Percentiles rank a stretch among this genome's conserved stretches.
Conservation (phyloP, 2,329 filamentous ascomycete genomes). For the Catunica adiposa region DNA sequence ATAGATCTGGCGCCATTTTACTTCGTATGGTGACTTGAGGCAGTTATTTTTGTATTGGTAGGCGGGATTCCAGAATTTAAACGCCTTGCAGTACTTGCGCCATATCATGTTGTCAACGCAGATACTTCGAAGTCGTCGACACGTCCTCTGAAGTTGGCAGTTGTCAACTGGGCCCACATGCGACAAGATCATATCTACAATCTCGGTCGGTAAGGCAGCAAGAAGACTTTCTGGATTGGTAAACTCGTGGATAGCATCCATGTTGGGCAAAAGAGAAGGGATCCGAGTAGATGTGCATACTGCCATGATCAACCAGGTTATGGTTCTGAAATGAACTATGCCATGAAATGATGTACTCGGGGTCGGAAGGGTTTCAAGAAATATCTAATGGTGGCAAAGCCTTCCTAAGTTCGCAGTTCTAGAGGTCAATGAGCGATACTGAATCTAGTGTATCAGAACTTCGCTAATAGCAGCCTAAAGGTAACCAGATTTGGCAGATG, state of each 20-base stretch:
- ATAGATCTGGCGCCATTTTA: slow-evolving; percentile 62
- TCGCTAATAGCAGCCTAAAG: too few species aligned
- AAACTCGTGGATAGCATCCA: not conserved
- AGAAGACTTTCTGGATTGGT: not conserved
- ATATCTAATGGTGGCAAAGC: too few species aligned
- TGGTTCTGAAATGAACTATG: too few species aligned
- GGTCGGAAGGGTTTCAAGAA: too few species aligned
- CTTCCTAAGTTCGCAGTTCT: too few species aligned
- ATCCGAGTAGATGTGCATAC: too few species aligned
- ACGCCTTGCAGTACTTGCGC: slow-evolving; percentile 57
- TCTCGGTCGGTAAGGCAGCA: slow-evolving; percentile 55
- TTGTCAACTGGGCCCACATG: slow-evolving; percentile 41
- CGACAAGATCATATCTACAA: slow-evolving; percentile 62
- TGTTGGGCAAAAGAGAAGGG: not conserved
- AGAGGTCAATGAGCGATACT: too few species aligned
- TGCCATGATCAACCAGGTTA: too few species aligned
- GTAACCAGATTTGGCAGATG: too few species aligned
- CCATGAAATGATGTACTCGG: too few species aligned
- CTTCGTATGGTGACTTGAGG: slow-evolving; percentile 31
- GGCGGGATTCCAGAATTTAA: slow-evolving; percentile 56
- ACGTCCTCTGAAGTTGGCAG: not conserved
- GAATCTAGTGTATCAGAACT: too few species aligned
- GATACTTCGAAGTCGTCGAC: slow-evolving; percentile 24
- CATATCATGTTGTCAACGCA: slow-evolving; percentile 53
- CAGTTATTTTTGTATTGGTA: slow-evolving; percentile 46